Conservation (phyloP, 2,329 filamentous ascomycete species). For the Paraphaeosphaeria sporulosa region DNA sequence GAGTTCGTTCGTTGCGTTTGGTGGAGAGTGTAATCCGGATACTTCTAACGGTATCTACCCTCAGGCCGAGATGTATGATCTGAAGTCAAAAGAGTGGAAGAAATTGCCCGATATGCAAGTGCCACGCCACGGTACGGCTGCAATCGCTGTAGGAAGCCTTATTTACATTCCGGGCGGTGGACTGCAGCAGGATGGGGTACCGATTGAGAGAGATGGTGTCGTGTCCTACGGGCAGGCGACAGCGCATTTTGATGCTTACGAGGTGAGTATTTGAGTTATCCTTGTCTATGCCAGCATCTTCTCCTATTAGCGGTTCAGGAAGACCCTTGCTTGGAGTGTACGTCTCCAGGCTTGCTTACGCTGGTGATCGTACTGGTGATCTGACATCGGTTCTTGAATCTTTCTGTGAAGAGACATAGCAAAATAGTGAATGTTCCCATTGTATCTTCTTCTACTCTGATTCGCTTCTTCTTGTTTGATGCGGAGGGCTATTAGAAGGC, state of each 20-base stretch:
- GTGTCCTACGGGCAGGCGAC: neutral
- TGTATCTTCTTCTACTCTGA: no score
- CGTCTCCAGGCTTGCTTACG: no score
- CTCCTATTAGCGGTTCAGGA: neutral
- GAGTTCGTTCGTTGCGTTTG: slow-evolving; percentile 18
- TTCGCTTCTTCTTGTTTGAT: no score
- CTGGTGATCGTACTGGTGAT: no score
- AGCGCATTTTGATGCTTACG: slow-evolving; percentile 9
- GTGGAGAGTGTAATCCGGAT: slow-evolving; percentile 16
- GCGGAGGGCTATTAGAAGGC: no score
- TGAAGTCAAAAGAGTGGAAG: slow-evolving; percentile 5
- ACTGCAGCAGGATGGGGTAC: slow-evolving; percentile 10
- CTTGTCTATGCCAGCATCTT: no score
- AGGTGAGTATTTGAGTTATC: neutral
- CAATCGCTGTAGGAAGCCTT: slow-evolving; percentile 11
- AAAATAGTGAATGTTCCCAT: no score
- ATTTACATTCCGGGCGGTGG: slow-evolving; percentile 23
- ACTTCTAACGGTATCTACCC: slow-evolving; percentile 17
- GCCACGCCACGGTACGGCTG: slow-evolving; percentile 17
- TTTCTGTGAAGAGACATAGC: no score
- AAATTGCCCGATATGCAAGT: slow-evolving; percentile 12
- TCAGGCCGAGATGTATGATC: slow-evolving; percentile 17
- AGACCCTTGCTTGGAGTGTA: no score
- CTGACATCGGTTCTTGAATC: no score
- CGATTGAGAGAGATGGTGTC: neutral